Conservation (phyloP, 345 rosid species). For the Mangifera indica region DNA sequence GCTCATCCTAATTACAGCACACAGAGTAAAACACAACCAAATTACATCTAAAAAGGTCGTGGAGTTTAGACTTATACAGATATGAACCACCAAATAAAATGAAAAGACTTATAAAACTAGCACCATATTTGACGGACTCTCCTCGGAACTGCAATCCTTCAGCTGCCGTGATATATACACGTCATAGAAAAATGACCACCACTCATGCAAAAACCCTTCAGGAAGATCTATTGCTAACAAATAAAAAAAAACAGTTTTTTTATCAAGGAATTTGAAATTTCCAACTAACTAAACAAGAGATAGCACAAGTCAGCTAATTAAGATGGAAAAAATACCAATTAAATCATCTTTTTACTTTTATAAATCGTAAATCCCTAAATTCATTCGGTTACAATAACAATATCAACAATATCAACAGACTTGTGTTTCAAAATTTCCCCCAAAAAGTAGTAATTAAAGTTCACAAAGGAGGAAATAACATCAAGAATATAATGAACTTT, state of each 20-base stretch:
- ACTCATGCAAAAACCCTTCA: slow-evolving; percentile 19
- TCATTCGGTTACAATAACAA: background rate
- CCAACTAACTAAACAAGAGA: background rate
- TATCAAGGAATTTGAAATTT: background rate
- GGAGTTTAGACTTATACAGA: no score
- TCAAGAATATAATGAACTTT: background rate
- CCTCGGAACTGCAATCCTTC: background rate
- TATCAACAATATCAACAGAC: background rate
- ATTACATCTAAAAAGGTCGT: background rate
- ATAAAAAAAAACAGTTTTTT: background rate
- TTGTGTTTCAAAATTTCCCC: background rate
- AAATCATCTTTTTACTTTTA: background rate
- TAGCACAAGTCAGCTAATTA: background rate
- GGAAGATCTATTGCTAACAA: slow-evolving; percentile 12
- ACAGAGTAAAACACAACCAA: background rate
- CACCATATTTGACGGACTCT: background rate
- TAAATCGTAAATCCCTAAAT: background rate
- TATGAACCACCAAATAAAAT: background rate
- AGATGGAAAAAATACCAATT: background rate
- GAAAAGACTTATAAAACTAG: background rate
- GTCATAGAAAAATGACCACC: slow-evolving; percentile 20
- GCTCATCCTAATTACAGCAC: slow-evolving; percentile 10
- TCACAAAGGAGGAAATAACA: background rate
- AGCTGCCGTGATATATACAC: background rate
- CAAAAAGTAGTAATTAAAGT: background rate